Evolutionary conservation across 257 asterid genomes (phyloP).

Genomic region (Orobanche coerulescens): DNA sequence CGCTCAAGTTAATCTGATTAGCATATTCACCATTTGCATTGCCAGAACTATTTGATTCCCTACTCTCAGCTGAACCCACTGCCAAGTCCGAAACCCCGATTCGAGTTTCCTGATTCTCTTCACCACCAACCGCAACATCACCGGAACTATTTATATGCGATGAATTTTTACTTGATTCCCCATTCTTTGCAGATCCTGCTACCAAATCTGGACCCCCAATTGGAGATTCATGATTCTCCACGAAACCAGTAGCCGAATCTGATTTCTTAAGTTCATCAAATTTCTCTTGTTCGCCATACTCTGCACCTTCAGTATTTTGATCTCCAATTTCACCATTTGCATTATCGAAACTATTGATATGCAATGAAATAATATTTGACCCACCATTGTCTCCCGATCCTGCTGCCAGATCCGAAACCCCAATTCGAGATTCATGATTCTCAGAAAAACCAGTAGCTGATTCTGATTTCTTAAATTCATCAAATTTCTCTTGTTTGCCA

Average conservation of each 20-base stretch:
- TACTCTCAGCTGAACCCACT: conserved; percentile 18
- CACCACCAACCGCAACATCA: too few species aligned
- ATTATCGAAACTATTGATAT: too few species aligned
- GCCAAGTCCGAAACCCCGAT: conserved; percentile 14
- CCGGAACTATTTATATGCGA: not conserved
- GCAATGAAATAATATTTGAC: not conserved
- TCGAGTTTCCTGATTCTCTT: conserved; percentile 28
- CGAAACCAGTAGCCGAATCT: conserved; percentile 18
- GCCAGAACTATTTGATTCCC: conserved; percentile 8
- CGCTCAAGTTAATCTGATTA: conserved; percentile 13
- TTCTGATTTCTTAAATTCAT: conserved; percentile 16
- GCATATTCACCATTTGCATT: conserved; percentile 15
- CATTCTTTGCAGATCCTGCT: conserved; percentile 17
- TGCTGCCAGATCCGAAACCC: conserved; percentile 12
- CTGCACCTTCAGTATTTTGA: conserved; percentile 13
- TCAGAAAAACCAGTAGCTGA: conserved; percentile 18
- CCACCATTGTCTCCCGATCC: conserved; percentile 19
- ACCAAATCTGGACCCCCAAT: conserved; percentile 14
- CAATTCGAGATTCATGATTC: conserved; percentile 26
- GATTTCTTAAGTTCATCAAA: conserved; percentile 14
- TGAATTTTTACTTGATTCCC: conserved; percentile 1
- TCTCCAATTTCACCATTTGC: too few species aligned
- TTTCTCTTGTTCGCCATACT: conserved; percentile 17
- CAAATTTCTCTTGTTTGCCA: conserved; percentile 15
- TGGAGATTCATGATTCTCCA: conserved; percentile 26